Percentiles rank a stretch among this genome's conserved stretches.
Conservation (phyloP, 257 asterid species). For the Mentha longifolia region DNA sequence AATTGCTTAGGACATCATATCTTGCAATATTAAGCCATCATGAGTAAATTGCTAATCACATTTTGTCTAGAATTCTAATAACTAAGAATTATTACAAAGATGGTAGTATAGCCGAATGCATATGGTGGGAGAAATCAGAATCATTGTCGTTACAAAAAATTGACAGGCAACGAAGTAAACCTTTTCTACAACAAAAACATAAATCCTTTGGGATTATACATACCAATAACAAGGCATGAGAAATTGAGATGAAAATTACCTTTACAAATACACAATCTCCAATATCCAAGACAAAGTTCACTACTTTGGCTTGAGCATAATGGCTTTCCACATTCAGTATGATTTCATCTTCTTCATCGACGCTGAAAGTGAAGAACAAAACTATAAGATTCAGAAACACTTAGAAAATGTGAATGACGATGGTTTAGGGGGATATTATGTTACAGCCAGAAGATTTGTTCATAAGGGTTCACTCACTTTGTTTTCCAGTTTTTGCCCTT, state of each 20-base stretch:
- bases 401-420: conserved; percentile 31
- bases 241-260: conserved; percentile 45
- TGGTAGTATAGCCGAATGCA: too few relatives aligned
- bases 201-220: neutral
- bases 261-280: conserved; percentile 82
- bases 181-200: too few relatives aligned
- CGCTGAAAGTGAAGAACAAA: conserved; percentile 49
- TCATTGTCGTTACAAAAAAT: too few relatives aligned
- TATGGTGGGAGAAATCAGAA: too few relatives aligned
- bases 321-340: conserved; percentile 76
- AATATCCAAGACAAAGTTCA: conserved; percentile 48
- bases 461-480: conserved; percentile 69
- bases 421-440: too few relatives aligned
- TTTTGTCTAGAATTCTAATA: conserved; percentile 36
- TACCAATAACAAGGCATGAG: neutral
- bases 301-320: conserved; percentile 78
- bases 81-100: conserved; percentile 29
- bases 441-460: conserved; percentile 46
- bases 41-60: conserved; percentile 55
- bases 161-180: neutral
- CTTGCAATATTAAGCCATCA: conserved; percentile 63
- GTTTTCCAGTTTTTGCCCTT: conserved; percentile 58
- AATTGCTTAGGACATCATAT: conserved; percentile 71
- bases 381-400: conserved; percentile 30
- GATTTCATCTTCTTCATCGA: conserved; percentile 81